phyloP scores from a whole-genome alignment of 208 protist species.

The Trypanosoma lewisi region DNA sequence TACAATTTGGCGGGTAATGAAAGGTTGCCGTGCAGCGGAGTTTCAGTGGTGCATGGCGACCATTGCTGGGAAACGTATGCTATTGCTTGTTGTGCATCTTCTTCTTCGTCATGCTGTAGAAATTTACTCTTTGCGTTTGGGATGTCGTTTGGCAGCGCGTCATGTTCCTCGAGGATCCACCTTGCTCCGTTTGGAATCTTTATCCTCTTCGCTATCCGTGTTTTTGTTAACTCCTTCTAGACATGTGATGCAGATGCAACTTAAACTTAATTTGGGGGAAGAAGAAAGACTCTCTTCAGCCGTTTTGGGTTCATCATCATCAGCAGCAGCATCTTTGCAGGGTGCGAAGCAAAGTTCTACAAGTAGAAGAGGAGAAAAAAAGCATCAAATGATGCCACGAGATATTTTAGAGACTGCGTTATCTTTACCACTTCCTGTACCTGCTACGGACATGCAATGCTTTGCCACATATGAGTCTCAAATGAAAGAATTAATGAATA shows the following conservation, averaged over 20 bases:
- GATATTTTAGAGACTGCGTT: constrained; percentile 15
- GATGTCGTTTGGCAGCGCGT: constrained; percentile 55
- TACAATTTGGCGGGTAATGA: constrained; percentile 49
- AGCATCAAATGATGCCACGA: constrained; percentile 7
- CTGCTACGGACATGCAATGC: constrained; percentile 15
- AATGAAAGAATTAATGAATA: constrained; percentile 33
- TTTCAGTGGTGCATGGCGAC: constrained; percentile 63
- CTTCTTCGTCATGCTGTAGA: constrained; percentile 68
- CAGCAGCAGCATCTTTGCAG: not conserved
- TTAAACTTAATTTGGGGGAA: constrained; percentile 19
- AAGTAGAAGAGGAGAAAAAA: not conserved
- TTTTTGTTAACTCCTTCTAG: constrained; percentile 29
- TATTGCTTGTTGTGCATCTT: constrained; percentile 67
- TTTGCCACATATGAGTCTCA: constrained; percentile 35
- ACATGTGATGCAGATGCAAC: constrained; percentile 15
- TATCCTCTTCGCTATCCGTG: constrained; percentile 1
- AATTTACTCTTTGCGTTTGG: constrained; percentile 61
- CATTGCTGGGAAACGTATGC: constrained; percentile 30
- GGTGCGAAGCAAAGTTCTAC: not conserved
- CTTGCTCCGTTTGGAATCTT: constrained; percentile 39
- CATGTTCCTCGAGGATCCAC: constrained; percentile 47
- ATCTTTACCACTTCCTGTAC: constrained; percentile 8
- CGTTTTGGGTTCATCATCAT: not conserved
- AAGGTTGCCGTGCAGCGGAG: constrained; percentile 67
- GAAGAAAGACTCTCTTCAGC: not conserved